A percentile compares a stretch with the other conserved stretches of the same genome.
Evolutionary conservation across 129 eudicot genomes (phyloP).

Genomic region (Daucus carota): DNA sequence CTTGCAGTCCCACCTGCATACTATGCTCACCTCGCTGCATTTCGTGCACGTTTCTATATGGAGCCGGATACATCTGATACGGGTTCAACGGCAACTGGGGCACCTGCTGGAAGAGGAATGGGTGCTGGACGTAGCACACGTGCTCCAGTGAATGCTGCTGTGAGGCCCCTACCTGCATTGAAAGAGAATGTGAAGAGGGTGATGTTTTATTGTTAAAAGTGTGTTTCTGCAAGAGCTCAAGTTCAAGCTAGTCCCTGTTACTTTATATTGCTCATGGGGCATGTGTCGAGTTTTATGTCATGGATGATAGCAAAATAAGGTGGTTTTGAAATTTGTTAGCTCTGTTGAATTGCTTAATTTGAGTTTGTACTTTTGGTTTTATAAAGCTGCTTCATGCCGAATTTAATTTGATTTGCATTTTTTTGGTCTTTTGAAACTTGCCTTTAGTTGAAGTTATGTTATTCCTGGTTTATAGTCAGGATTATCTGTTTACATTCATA

Average conservation of each 20-base stretch:
- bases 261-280: background rate
- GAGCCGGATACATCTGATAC: constrained; percentile 85
- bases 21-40: constrained; percentile 89
- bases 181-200: constrained; percentile 75
- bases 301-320: background rate
- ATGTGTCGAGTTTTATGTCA: background rate
- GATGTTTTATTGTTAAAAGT: constrained; percentile 66
- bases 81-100: constrained; percentile 66
- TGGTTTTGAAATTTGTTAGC: background rate
- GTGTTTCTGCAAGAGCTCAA: background rate
- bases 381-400: background rate
- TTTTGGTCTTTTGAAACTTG: background rate
- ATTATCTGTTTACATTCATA: too few species aligned
- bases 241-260: background rate
- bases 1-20: constrained; percentile 90
- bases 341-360: background rate
- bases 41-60: constrained; percentile 87
- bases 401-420: background rate
- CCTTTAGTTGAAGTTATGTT: background rate
- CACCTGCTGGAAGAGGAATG: constrained; percentile 45
- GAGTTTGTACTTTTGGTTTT: background rate
- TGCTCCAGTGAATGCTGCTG: constrained; percentile 56
- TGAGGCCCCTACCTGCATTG: constrained; percentile 72
- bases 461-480: too few species aligned
- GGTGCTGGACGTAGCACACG: constrained; percentile 53